These are phyloP conservation scores for Colletotrichum melonis DNA, from an alignment of 2,329 filamentous ascomycete species.

Conservation along the genomic window DNA sequence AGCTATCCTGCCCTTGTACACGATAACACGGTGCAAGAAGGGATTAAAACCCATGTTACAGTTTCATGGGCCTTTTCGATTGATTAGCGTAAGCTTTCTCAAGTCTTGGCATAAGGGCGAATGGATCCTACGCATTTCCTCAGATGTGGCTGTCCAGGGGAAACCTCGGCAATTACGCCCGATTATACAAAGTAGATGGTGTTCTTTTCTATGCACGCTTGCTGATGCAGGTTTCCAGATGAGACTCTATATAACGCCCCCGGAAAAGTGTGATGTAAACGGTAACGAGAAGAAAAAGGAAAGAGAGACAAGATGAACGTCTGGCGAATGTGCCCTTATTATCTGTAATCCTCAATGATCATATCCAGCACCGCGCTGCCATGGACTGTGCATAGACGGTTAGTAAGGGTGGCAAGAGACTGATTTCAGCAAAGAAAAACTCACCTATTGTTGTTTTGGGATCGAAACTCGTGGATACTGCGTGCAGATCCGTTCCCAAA, in stretches of 20 bases:
- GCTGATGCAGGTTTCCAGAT: background rate
- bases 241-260: background rate
- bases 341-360: conserved; percentile 13
- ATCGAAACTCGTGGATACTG: conserved; percentile 24
- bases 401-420: background rate
- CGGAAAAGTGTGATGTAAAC: background rate
- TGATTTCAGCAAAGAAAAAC: accelerated
- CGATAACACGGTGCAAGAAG: background rate
- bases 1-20: background rate
- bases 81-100: background rate
- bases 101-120: background rate
- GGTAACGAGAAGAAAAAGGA: background rate
- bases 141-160: background rate
- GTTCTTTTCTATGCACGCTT: background rate
- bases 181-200: background rate
- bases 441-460: conserved; percentile 30
- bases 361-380: conserved; percentile 31
- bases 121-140: background rate
- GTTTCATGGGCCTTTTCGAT: background rate
- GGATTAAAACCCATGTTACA: background rate
- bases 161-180: background rate
- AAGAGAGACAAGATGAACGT: background rate
- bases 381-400: background rate
- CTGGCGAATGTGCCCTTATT: background rate
- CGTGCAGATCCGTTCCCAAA: conserved; percentile 5